A percentile compares a stretch with the other conserved stretches of the same genome.
These are phyloP conservation scores for Diaporthe humulicola DNA, from an alignment of 2,329 filamentous ascomycete species.

Conservation along the genomic window DNA sequence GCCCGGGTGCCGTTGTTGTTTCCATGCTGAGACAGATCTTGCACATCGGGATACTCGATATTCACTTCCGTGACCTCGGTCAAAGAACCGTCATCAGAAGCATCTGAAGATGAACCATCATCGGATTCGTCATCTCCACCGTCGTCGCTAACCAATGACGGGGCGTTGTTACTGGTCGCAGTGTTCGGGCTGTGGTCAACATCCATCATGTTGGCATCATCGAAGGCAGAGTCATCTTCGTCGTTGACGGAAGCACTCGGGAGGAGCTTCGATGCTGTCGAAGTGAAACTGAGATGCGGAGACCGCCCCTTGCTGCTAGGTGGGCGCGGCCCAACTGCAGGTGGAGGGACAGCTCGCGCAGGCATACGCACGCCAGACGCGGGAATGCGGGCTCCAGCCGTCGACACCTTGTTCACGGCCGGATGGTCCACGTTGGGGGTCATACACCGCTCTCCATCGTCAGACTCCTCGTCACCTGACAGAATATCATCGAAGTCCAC, in stretches of 20 bases:
- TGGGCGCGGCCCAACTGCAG: constrained; percentile 61
- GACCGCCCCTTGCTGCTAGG: constrained; percentile 69
- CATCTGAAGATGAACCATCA: constrained; percentile 72
- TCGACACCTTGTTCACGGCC: constrained; percentile 40
- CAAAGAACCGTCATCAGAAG: constrained; percentile 68
- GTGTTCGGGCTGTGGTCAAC: constrained; percentile 78
- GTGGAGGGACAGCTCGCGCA: constrained; percentile 68
- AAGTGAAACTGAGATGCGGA: constrained; percentile 55
- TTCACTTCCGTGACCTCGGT: constrained; percentile 74
- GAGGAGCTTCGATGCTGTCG: constrained; percentile 26
- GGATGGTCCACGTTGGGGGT: constrained; percentile 42
- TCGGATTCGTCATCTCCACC: constrained; percentile 83
- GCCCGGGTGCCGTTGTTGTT: constrained; percentile 54
- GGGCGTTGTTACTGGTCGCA: constrained; percentile 80
- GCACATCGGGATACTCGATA: constrained; percentile 65
- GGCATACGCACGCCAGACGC: constrained; percentile 68
- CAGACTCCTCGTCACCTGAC: constrained; percentile 67
- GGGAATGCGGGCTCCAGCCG: constrained; percentile 52
- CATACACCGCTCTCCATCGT: constrained; percentile 58
- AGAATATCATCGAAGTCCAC: constrained; percentile 63
- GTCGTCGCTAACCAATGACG: constrained; percentile 84
- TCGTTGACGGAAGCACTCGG: constrained; percentile 34
- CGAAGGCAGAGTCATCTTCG: constrained; percentile 52
- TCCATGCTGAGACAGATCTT: constrained; percentile 56
- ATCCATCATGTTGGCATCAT: constrained; percentile 62